These are phyloP conservation scores for Gossypium mustelinum DNA, from an alignment of 345 rosid genomes.

Conservation along the genomic window DNA sequence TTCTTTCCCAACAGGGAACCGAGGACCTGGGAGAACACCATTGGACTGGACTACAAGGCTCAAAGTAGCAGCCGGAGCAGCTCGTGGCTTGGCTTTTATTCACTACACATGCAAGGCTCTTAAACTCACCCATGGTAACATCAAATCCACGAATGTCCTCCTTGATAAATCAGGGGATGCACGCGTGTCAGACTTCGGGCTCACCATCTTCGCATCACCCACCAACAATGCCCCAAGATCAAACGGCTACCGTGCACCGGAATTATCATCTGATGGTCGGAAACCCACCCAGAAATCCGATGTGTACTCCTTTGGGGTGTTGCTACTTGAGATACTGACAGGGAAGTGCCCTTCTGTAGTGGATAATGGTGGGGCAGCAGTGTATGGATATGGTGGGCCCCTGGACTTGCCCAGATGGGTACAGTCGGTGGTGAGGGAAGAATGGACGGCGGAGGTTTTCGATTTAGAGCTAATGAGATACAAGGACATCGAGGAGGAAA, in stretches of 20 bases:
- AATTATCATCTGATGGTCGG: slow-evolving; percentile 35
- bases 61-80: slow-evolving; percentile 74
- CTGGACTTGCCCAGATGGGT: slow-evolving; percentile 80
- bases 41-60: slow-evolving; percentile 86
- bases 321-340: slow-evolving; percentile 66
- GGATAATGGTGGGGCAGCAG: slow-evolving; percentile 43
- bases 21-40: slow-evolving; percentile 89
- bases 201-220: slow-evolving; percentile 43
- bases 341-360: slow-evolving; percentile 65
- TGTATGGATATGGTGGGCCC: slow-evolving; percentile 41
- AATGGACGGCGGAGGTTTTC: slow-evolving; percentile 86
- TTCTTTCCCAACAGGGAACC: slow-evolving; percentile 49
- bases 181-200: slow-evolving; percentile 70
- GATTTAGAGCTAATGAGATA: slow-evolving; percentile 86
- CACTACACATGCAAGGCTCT: slow-evolving; percentile 69
- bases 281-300: slow-evolving; percentile 67
- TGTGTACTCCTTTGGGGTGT: slow-evolving; percentile 76
- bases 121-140: slow-evolving; percentile 76
- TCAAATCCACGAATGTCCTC: slow-evolving; percentile 80
- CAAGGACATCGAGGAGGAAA: slow-evolving; percentile 77
- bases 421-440: slow-evolving; percentile 75
- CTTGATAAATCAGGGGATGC: slow-evolving; percentile 61
- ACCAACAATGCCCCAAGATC: slow-evolving; percentile 37
- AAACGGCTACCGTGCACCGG: slow-evolving; percentile 76
- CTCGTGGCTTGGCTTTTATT: slow-evolving; percentile 70